Percentiles rank a stretch among this genome's conserved stretches.
Conservation (phyloP, 2,329 filamentous ascomycete genomes). For the Pseudovirgaria hyperparasitica region DNA sequence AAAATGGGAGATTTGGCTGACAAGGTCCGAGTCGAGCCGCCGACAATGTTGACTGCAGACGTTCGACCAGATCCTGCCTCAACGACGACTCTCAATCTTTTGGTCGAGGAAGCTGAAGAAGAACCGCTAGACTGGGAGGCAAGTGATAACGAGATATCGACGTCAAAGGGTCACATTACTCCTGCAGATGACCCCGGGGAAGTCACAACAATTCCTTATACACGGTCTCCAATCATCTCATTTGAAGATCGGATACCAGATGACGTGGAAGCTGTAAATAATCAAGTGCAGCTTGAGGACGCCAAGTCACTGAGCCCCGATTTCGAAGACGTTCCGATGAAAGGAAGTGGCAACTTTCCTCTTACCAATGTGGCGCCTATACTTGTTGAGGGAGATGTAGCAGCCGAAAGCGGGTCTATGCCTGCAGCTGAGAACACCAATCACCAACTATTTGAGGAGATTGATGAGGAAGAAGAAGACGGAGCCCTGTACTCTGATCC, state of each 20-base stretch:
- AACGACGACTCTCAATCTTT: not conserved
- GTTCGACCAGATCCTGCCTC: conserved; percentile 9
- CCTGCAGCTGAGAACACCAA: conserved; percentile 19
- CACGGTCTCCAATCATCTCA: too few species aligned
- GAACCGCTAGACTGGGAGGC: conserved; percentile 40
- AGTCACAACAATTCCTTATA: too few species aligned
- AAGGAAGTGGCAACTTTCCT: not conserved
- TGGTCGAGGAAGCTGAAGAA: conserved; percentile 20
- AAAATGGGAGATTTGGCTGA: conserved; percentile 34
- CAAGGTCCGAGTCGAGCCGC: conserved; percentile 28
- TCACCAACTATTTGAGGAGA: conserved; percentile 10
- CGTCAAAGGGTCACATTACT: too few species aligned
- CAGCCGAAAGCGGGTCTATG: conserved; percentile 14
- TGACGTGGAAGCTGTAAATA: conserved; percentile 10
- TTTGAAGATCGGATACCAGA: too few species aligned
- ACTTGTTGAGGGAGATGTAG: too few species aligned
- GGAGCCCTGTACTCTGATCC: conserved; percentile 54
- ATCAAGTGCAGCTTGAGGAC: conserved; percentile 6
- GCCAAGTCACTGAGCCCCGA: conserved; percentile 32
- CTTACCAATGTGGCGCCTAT: too few species aligned
- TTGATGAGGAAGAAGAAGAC: conserved; percentile 15
- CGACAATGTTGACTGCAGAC: conserved; percentile 13
- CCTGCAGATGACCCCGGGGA: too few species aligned
- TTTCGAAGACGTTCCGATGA: conserved; percentile 37
- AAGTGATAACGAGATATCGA: too few species aligned